Evolutionary conservation across 2,329 filamentous ascomycete genomes (phyloP).

Genomic region (Phaeosphaeria sp.): DNA sequence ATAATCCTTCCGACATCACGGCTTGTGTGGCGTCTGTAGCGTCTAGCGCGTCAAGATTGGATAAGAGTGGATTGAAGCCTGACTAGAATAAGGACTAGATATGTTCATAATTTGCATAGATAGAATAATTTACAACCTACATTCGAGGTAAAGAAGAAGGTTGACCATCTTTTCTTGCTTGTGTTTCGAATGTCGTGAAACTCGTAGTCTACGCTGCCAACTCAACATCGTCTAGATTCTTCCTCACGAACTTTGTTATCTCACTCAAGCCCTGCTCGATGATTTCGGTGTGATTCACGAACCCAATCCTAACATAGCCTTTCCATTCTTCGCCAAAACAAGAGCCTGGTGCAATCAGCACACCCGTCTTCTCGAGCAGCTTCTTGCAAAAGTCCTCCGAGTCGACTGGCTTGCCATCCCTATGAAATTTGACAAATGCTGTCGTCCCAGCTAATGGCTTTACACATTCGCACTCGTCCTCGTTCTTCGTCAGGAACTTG

Average conservation of each 20-base stretch:
- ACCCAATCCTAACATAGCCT: constrained; percentile 80
- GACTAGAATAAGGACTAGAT: no score
- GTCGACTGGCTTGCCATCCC: constrained; percentile 68
- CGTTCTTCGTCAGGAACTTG: constrained; percentile 70
- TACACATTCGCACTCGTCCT: constrained; percentile 71
- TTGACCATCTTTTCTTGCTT: not conserved
- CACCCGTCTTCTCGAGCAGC: constrained; percentile 71
- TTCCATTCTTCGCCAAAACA: constrained; percentile 76
- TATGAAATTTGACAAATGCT: constrained; percentile 74
- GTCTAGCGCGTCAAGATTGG: constrained; percentile 25
- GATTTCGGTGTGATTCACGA: constrained; percentile 74
- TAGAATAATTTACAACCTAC: no score
- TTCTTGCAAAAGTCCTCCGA: constrained; percentile 75
- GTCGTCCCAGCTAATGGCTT: constrained; percentile 82
- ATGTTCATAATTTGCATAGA: not conserved
- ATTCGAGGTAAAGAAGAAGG: not conserved
- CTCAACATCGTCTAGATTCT: constrained; percentile 61
- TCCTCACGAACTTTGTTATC: constrained; percentile 62
- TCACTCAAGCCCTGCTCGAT: constrained; percentile 69
- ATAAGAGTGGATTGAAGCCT: not conserved
- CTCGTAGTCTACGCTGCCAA: constrained; percentile 32
- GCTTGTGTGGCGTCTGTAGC: constrained; percentile 24
- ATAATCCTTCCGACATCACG: not conserved
- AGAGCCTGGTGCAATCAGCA: constrained; percentile 77
- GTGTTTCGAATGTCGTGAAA: not conserved